Conservation (phyloP, 2,329 filamentous ascomycete genomes). For the Dactylellina drechsleri region DNA sequence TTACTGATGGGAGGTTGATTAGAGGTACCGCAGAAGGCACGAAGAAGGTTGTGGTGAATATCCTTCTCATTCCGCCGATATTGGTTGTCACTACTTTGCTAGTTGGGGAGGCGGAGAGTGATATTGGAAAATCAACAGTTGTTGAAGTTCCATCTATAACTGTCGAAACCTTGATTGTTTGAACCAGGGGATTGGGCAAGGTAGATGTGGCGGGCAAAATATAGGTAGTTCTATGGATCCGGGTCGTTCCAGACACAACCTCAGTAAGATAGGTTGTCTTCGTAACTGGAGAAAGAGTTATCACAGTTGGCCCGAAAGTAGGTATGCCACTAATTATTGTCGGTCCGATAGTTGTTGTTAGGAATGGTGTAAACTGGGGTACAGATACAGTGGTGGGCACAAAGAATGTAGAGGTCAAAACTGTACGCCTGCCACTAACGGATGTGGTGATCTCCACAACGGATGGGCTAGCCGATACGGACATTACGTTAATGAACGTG, state of each 20-base stretch:
- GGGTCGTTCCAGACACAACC: conserved; percentile 25
- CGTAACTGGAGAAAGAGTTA: conserved; percentile 33
- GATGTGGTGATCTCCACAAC: conserved; percentile 35
- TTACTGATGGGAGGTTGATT: conserved; percentile 39
- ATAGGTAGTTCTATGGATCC: conserved; percentile 23
- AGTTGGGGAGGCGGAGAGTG: conserved; percentile 34
- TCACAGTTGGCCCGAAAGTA: conserved; percentile 32
- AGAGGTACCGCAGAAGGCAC: conserved; percentile 35
- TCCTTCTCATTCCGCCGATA: conserved; percentile 21
- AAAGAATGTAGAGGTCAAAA: conserved; percentile 42
- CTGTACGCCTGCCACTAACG: conserved; percentile 32
- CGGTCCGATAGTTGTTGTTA: conserved; percentile 40
- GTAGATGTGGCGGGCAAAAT: conserved; percentile 43
- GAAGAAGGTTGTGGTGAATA: conserved; percentile 40
- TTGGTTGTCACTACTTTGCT: conserved; percentile 29
- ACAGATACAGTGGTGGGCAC: conserved; percentile 20
- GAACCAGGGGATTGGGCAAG: conserved; percentile 28
- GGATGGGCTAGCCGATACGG: conserved; percentile 17
- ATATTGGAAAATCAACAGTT: conserved; percentile 44
- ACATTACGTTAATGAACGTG: conserved; percentile 29
- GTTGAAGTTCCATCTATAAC: conserved; percentile 30
- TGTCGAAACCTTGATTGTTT: conserved; percentile 36
- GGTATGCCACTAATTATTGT: conserved; percentile 50
- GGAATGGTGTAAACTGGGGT: conserved; percentile 45
- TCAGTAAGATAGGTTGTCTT: conserved; percentile 41